Evolutionary conservation across 164 flowering plant genomes (phyloP).

Genomic region (Umbilicus rupestris): DNA sequence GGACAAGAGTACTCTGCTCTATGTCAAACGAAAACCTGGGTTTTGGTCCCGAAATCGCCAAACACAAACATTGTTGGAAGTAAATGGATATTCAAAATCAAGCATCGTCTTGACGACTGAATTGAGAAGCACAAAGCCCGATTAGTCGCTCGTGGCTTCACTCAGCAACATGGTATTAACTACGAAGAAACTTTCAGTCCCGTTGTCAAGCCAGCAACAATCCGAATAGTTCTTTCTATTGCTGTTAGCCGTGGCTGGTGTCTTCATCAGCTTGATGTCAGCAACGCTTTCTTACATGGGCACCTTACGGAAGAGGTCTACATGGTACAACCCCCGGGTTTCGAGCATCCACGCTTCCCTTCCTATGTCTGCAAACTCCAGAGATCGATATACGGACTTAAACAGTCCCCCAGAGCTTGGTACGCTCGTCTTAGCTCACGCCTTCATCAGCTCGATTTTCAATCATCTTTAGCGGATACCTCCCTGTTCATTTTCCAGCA

Average conservation of each 20-base stretch:
- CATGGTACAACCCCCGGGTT: neutral
- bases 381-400: neutral
- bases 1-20: too few species aligned
- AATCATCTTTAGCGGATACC: too few species aligned
- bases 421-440: too few species aligned
- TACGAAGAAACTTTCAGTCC: neutral
- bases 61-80: too few species aligned
- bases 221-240: neutral
- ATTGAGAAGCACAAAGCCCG: neutral
- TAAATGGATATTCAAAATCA: too few species aligned
- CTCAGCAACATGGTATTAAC: neutral
- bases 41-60: too few species aligned
- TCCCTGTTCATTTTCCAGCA: too few species aligned
- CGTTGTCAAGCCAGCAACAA: neutral
- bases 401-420: neutral
- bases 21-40: too few species aligned
- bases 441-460: too few species aligned
- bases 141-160: neutral
- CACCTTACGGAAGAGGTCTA: neutral
- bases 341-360: neutral
- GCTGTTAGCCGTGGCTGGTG: neutral
- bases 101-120: too few species aligned
- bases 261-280: neutral
- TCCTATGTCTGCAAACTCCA: neutral
- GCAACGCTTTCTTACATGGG: neutral